Evolutionary conservation across 1,284 basidiomycete species (phyloP), one percentile per base, ranked within the genome.

Genomic region (Taiwanofungus camphoratus): DNA sequence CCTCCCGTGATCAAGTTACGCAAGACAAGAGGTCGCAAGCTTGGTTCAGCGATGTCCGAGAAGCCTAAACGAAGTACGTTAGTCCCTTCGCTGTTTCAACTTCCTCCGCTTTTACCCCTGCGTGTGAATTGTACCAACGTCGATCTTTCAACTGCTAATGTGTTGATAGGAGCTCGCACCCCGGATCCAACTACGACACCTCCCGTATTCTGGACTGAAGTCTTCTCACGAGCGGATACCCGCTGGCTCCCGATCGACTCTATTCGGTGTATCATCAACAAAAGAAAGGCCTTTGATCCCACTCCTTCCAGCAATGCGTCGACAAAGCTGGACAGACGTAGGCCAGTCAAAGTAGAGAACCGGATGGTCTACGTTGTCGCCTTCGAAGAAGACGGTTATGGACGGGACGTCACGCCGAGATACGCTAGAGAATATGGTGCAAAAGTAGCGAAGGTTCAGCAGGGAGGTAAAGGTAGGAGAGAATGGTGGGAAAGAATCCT

Each of bases 171-270:
- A 24, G 54, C 53, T 36, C 55, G 49, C 35, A 62, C 67, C 9
- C 62, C 68, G 31, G 74, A 83, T 60, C 82, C 81, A 29, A 66
- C 64, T 18, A 66, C 57, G 24, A 74, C 79, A n/a, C 87, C 93
- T 1, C 96, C 95, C 0, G 85, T 95, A 2, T 92, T 94, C 64
- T 99, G 95, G 96, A 92, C 90, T 1, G 96, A 99, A 64, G 90
- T 97, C 0, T 99, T 94, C 65, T 94, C 90, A 21, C 82, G 90
- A 15, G 82, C 93, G 1, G 93, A 97, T 64, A 82, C 79, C 35
- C 81, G 83, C 31, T 99, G 95, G 95, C 71, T 98, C 15, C 87
- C 92, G 0, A 84, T 98, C 32, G 96, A 99, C 62, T 91, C 92
- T 3, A 76, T 94, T 21, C 79, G 87, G 9, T 81, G 76, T 31